Evolutionary conservation across 192 early-diverging fungal genomes (phyloP), one percentile per base, ranked within the genome.

Genomic region (Thoreauomyces humboldtii): DNA sequence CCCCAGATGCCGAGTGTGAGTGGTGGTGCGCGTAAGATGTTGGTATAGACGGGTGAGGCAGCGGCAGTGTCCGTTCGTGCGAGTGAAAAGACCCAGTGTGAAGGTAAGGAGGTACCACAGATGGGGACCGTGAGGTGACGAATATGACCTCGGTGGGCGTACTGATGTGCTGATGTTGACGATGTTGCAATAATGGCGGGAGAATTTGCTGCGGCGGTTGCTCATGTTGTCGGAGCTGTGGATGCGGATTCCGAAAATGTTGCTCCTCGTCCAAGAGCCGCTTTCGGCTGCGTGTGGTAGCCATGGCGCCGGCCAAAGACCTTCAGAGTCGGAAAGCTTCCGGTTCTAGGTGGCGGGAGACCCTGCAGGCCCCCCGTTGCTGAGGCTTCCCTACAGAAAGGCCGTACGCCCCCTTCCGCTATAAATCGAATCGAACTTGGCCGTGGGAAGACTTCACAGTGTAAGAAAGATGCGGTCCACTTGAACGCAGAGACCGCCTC

Each of bases 111-210:
- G 48, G 2, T 21, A 15, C 11, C 53, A 50, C 48, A 4, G 62
- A 38, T n/a, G 62, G 48, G 5, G 59, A 47, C 46, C 31, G 59
- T 7, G 62, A 64, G 27, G 31, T 21, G 33, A 64, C 47, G 24
- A 53, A 1, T 12, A 64, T 64, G 35, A 64, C 62, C 25, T 64
- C 62, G 29, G 21, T 24, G 15, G 14, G 11, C 15, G 14, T 36
- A n/a, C n/a, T n/a, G n/a, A n/a, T n/a, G 50, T 25, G 50, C 50
- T 2, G 27, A 22, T 5, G 50, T 25, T 5, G 50, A 29, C 2
- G 4, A 29, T 5, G 50, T 4, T 15, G n/a, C n/a, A n/a, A n/a
- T n/a, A n/a, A n/a, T n/a, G n/a, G n/a, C n/a, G n/a, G n/a, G n/a
- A n/a, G 50, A 52, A 28, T 22, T 27, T 27, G 50, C 17, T 29